Conservation (phyloP, 2,329 filamentous ascomycete genomes). For the Orbilia oligospora region DNA sequence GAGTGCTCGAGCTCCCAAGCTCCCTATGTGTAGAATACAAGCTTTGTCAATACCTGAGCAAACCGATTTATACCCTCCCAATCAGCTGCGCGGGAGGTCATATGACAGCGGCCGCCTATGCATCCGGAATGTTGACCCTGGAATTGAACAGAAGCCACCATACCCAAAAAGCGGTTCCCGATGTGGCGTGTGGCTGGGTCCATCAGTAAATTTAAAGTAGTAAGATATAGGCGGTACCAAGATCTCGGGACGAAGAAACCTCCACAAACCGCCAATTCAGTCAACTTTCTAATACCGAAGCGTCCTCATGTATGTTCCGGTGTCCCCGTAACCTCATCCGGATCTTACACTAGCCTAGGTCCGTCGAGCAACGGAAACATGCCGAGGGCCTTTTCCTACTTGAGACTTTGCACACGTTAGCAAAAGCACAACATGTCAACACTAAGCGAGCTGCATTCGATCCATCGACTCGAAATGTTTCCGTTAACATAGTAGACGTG, state of each 20-base stretch:
- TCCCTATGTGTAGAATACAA: not conserved
- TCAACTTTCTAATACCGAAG: conserved; percentile 27
- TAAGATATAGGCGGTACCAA: not conserved
- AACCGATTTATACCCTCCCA: not conserved
- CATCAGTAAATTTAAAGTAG: not conserved
- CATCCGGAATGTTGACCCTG: conserved; percentile 5
- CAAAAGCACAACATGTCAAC: conserved; percentile 60
- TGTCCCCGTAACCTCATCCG: conserved; percentile 29
- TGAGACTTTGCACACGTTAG: conserved; percentile 23
- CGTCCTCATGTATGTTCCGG: conserved; percentile 16
- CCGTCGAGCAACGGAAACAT: conserved; percentile 27
- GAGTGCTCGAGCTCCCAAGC: not conserved
- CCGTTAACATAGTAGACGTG: not conserved
- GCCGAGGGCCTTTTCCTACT: conserved; percentile 26
- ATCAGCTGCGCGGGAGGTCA: not conserved
- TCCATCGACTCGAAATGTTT: not conserved
- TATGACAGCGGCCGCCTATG: conserved; percentile 11
- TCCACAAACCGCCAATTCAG: not conserved
- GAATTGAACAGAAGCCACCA: not conserved
- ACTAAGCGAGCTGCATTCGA: conserved; percentile 44
- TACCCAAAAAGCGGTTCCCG: not conserved
- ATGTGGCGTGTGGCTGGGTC: conserved; percentile 11
- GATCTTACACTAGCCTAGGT: conserved; percentile 5
- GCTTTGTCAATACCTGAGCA: not conserved
- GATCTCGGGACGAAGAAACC: conserved; percentile 14